Evolutionary conservation across 2,329 filamentous ascomycete species (phyloP).

Genomic region (Coniella vitis): DNA sequence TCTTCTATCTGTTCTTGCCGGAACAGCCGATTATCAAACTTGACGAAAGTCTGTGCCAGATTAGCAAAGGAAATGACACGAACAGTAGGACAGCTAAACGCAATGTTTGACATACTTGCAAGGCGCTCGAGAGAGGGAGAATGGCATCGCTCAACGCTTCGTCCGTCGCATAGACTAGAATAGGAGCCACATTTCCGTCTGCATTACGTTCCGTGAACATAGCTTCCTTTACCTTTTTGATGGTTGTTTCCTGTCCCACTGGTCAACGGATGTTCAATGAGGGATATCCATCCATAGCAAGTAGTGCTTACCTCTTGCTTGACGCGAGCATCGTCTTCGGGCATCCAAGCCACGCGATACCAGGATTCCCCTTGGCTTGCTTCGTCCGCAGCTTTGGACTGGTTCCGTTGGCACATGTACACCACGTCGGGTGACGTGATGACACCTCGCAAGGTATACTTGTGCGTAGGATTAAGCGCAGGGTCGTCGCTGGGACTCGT

Average conservation of each 20-base stretch:
- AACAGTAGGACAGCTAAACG: not conserved
- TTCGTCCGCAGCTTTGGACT: slow-evolving; percentile 18
- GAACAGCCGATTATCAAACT: slow-evolving; percentile 29
- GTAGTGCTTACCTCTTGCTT: slow-evolving; percentile 16
- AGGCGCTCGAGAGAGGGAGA: slow-evolving; percentile 21
- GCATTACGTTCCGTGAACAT: slow-evolving; percentile 17
- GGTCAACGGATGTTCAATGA: no score
- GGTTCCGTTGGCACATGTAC: slow-evolving; percentile 23
- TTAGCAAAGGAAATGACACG: not conserved
- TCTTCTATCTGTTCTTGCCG: slow-evolving; percentile 26
- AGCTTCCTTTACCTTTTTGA: slow-evolving; percentile 18
- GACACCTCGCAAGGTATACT: slow-evolving; percentile 26
- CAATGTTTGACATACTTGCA: slow-evolving; percentile 14
- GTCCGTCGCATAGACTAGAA: slow-evolving; percentile 27
- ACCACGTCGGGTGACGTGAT: slow-evolving; percentile 21
- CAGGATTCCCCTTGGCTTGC: slow-evolving; percentile 20
- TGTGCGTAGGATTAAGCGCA: slow-evolving; percentile 22
- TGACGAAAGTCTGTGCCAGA: slow-evolving; percentile 23
- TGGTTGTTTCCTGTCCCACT: slow-evolving; percentile 15
- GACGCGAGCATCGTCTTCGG: slow-evolving; percentile 16
- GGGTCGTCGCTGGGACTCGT: slow-evolving; percentile 13
- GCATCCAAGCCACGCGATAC: slow-evolving; percentile 22
- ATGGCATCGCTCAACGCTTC: slow-evolving; percentile 21
- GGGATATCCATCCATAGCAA: no score
- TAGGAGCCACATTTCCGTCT: slow-evolving; percentile 17